Evolutionary conservation across 1,139 yeast genomes (phyloP), one percentile per base, ranked within the genome.

Genomic region (Scheffersomyces lignicola): DNA sequence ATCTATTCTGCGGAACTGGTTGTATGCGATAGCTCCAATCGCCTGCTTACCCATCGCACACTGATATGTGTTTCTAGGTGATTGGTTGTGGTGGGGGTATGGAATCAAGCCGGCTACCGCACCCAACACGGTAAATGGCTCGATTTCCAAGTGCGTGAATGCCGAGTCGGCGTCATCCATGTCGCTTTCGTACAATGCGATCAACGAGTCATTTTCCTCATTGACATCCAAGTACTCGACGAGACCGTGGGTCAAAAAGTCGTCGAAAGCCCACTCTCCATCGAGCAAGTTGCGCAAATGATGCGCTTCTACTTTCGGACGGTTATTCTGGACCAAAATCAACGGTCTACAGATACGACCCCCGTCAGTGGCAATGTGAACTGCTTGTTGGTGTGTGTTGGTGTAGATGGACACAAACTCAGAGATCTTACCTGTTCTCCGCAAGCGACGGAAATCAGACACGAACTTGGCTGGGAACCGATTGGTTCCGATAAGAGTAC

Each of bases 11-110:
- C 89, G 78, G 65, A 92, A 86, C 63, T 92, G 98, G 61, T 92
- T 92, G 61, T 92, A 92, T 18, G 95, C 97, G 63, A 94, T 94
- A 7, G 97, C 97, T 47, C 99, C 99, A 62, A 92, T 92, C 15
- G 98, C 98, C 68, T 92, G 99, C 69, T 92, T 92, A 80, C 98
- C 98, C 98, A 92, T 92, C 59, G 98, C 98, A 77, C 97, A 92
- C 69, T 92, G 98, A 68, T 92, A 92, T 0, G 98, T 92, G 60
- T 92, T 92, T 76, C 98, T 83, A 33, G 98, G 98, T 4, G 97
- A 89, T 69, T 92, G 98, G 61, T 92, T 92, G 61, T 92, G 99
- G 60, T 92, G 98, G 22, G 99, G 99, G 54, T 92, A 92, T n/a
- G 99, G 99, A 75, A 92, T 92, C 49, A 92, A 75, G 29, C 98